These are phyloP conservation scores for Verticillium tricorpus DNA, from an alignment of 2,329 filamentous ascomycete genomes.

Conservation along the genomic window DNA sequence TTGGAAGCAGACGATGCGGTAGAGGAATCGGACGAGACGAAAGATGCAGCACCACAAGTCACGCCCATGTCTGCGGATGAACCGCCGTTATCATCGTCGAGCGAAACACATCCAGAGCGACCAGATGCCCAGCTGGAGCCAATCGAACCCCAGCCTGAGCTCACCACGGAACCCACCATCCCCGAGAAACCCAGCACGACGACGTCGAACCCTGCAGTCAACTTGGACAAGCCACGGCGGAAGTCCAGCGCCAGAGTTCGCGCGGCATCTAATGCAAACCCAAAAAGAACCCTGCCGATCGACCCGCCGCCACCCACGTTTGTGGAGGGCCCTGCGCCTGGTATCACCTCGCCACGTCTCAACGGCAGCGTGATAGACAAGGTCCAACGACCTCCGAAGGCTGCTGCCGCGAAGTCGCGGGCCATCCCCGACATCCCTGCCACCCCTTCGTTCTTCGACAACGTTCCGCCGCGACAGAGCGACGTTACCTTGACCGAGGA, in stretches of 20 bases:
- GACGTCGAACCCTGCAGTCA: neutral
- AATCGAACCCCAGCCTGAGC: neutral
- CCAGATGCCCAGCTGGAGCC: neutral
- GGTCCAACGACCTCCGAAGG: slow-evolving; percentile 24
- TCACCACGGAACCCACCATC: neutral
- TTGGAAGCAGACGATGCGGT: slow-evolving; percentile 19
- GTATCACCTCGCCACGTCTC: slow-evolving; percentile 23
- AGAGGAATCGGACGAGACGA: slow-evolving; percentile 16
- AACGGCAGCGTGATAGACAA: slow-evolving; percentile 29
- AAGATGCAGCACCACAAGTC: slow-evolving; percentile 2
- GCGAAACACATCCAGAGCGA: neutral
- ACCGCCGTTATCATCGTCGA: neutral
- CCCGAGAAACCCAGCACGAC: neutral
- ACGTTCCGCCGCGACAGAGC: slow-evolving; percentile 22
- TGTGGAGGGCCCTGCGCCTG: slow-evolving; percentile 23
- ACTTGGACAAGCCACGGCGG: slow-evolving; percentile 8
- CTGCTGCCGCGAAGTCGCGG: slow-evolving; percentile 18
- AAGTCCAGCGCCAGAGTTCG: slow-evolving; percentile 19
- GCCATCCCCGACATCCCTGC: slow-evolving; percentile 29
- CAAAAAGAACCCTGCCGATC: slow-evolving; percentile 21
- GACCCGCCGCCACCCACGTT: slow-evolving; percentile 23
- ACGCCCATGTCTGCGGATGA: neutral
- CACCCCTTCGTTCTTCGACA: slow-evolving; percentile 33
- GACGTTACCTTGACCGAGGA: slow-evolving; percentile 7
- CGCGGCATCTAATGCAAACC: slow-evolving; percentile 18